A percentile compares a stretch with the other conserved stretches of the same genome.
These are phyloP conservation scores for Anaeromyces robustus DNA, from an alignment of 192 early-diverging fungal species.

Conservation along the genomic window DNA sequence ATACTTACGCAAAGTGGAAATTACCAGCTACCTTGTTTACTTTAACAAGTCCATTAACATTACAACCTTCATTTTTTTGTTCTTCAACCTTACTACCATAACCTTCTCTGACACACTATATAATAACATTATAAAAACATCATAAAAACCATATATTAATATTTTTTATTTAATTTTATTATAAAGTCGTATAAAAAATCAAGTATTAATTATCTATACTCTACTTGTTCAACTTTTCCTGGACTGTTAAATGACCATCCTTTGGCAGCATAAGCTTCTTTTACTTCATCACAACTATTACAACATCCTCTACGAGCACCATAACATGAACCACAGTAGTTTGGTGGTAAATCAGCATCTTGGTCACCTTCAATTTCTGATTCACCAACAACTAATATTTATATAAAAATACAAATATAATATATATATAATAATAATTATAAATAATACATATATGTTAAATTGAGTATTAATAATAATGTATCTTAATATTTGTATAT, in stretches of 20 bases:
- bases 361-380: conserved; percentile 8
- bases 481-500: no score
- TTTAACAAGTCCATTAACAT: conserved; percentile 55
- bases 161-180: no score
- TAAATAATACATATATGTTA: no score
- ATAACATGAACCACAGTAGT: conserved; percentile 81
- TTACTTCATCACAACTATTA: conserved; percentile 84
- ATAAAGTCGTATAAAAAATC: no score
- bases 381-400: conserved; percentile 40
- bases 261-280: conserved; percentile 58
- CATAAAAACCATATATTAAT: no score
- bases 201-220: background rate
- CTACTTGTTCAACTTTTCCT: conserved; percentile 66
- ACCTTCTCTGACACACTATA: conserved; percentile 67
- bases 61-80: conserved; percentile 81
- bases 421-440: no score
- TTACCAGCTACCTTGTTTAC: conserved; percentile 91
- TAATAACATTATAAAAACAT: no score
- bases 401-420: no score
- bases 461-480: no score
- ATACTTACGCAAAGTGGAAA: conserved; percentile 42
- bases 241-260: conserved; percentile 73
- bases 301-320: conserved; percentile 70
- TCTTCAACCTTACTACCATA: conserved; percentile 54
- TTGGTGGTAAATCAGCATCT: background rate